Base-by-base conservation (phyloP, 2,329 filamentous ascomycete species). In the Colletotrichum phormii region DNA sequence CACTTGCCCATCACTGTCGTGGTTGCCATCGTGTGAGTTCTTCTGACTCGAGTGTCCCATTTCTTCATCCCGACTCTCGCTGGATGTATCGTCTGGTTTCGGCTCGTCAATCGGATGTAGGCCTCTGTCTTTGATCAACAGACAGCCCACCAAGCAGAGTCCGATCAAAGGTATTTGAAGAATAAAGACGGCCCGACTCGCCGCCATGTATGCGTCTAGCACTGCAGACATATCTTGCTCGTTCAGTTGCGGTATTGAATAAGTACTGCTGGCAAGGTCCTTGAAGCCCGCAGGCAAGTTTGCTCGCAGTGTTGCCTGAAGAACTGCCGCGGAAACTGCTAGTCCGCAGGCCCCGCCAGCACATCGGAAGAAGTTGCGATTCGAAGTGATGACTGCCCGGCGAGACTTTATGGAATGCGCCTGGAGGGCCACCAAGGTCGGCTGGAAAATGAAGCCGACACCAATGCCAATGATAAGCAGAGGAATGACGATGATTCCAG, bases 291-390 rank as follows among this genome's bases (percentile, higher is more conserved):
- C 2, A 1, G 80, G 80, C 22, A 82, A 74, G 2, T 76, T 75
- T 0, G 73, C 73, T 26, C 77, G 72, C 15, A 82, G 69, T 2
- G 77, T 75, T 2, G 78, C 79, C 61, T 82, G 82, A 11, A 83
- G 75, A 2, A 91, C 81, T 2, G 88, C 88, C 1, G 88, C 89
- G 0, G 87, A 89, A 9, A 91, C 81, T 0, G 89, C 89, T 0
- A 92, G 84, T 0, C 90, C 90, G 15, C 86, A 83, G 1, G 89
- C 84, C 29, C 89, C 90, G 11, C 91, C 90, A 4, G 89, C 81
- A 59, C 86, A 88, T 8, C 91, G 86, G 72, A 91, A 84, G 77
- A 92, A 92, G 75, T 92, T 92, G 1, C 90, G 85, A 64, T 88
- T 87, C 2, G 88, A 89, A 46, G 91, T 92, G 24, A 91, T 86